Evolutionary conservation across 768 basidiomycete genomes (phyloP), one percentile per base, ranked within the genome.

Genomic region (Boletales sp.): DNA sequence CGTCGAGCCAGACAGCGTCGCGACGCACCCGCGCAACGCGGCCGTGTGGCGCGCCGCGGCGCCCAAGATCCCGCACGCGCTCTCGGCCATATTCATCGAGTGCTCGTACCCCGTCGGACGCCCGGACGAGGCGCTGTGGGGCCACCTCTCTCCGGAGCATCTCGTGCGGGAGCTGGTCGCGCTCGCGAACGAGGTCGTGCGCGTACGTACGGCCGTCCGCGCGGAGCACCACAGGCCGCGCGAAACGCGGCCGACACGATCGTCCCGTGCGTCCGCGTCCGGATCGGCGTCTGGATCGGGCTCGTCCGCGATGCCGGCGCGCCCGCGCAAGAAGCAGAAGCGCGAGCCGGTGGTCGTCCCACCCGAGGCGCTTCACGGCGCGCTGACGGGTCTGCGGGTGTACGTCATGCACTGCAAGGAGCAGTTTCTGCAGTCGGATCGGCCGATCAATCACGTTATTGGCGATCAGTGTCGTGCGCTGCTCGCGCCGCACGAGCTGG

Each of bases 371-470:
- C 57, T 84, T 30, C 69, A 69, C 5, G 79, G 78, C 38, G 75
- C 77, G 11, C 69, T 91, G 27, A 57, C 68, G 4, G 87, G 84
- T 10, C 61, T 91, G 29, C 72, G 75, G 29, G 75, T 97, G n/a
- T 91, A 81, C 64, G 72, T 97, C 48, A 90, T 82, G 37, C 93
- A 97, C 61, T 90, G 90, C 74, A 97, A 97, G 64, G 90, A 91
- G 52, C 76, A 80, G 39, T 68, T 86, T 46, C 69, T 69, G 17
- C 69, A 27, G 24, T 27, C 69, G 38, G 77, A 79, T 41, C 66
- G 68, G 24, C 80, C 83, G 29, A 79, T 84, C 29, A 73, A 76
- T 50, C 75, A 86, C 13, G 70, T 87, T 27, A 94, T 97, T 52
- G 77, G 82, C 39, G 73, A 81, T 14, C 88, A 97, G 67, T 80